Conservation (phyloP, 352 stramenopile species). For the Phytophthora podocarpi region DNA sequence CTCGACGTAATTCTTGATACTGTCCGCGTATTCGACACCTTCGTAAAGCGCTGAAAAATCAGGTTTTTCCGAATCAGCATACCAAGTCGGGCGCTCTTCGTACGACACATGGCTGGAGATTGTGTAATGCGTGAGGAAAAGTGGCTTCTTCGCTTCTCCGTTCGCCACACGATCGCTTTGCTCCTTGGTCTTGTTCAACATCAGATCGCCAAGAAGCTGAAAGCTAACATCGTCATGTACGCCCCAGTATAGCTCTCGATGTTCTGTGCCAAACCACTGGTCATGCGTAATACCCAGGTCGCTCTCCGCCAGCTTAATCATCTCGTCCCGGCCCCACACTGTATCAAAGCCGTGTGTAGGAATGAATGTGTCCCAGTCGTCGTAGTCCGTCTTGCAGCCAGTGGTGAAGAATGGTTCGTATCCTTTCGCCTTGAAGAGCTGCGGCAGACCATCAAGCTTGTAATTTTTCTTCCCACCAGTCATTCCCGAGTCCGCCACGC, state of each 20-base stretch:
- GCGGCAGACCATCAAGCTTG: conserved; percentile 43
- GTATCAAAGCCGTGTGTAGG: conserved; percentile 53
- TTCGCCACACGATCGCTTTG: conserved; percentile 30
- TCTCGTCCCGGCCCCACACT: conserved; percentile 40
- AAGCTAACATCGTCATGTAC: conserved; percentile 68
- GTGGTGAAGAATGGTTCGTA: conserved; percentile 59
- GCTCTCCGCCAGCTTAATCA: conserved; percentile 40
- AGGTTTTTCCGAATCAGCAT: conserved; percentile 32
- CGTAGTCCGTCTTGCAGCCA: conserved; percentile 44
- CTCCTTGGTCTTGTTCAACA: conserved; percentile 49
- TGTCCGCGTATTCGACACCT: conserved; percentile 22
- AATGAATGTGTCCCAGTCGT: conserved; percentile 51
- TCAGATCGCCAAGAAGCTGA: conserved; percentile 47
- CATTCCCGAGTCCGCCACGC: conserved; percentile 35
- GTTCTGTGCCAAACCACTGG: conserved; percentile 34
- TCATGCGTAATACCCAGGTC: conserved; percentile 39
- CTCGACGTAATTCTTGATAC: conserved; percentile 48
- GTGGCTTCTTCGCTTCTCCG: conserved; percentile 41
- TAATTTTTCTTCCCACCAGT: conserved; percentile 25
- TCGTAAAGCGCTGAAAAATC: conserved; percentile 51
- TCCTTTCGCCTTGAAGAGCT: conserved; percentile 52
- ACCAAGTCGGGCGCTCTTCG: conserved; percentile 43
- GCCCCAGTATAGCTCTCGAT: conserved; percentile 38
- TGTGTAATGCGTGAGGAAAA: conserved; percentile 65
- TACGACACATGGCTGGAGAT: conserved; percentile 63